phyloP scores from a whole-genome alignment of 2,329 filamentous ascomycete species.

The Dactylonectria macrodidyma region DNA sequence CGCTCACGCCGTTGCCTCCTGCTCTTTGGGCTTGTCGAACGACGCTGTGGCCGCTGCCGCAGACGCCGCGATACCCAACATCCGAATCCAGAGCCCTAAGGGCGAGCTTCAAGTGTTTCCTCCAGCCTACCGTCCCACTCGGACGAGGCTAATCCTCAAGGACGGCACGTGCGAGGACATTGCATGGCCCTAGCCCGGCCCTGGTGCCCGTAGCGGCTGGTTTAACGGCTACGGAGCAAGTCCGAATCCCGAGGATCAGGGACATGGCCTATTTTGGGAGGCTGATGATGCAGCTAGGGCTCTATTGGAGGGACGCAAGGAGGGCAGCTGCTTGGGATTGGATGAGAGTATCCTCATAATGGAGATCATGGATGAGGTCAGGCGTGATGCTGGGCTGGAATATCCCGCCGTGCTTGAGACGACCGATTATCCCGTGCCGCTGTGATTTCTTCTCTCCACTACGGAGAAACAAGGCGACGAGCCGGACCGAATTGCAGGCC shows the following conservation, averaged over 20 bases:
- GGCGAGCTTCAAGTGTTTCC: slow-evolving; percentile 38
- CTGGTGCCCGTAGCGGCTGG: too few relatives aligned
- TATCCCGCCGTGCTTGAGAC: slow-evolving; percentile 59
- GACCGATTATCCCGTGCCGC: not conserved
- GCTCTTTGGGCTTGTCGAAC: slow-evolving; percentile 52
- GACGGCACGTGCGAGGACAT: slow-evolving; percentile 62
- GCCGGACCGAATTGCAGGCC: too few relatives aligned
- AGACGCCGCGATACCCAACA: slow-evolving; percentile 26
- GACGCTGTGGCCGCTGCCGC: too few relatives aligned
- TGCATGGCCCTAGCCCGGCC: slow-evolving; percentile 55
- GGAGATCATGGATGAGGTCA: slow-evolving; percentile 73
- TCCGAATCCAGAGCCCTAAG: slow-evolving; percentile 75
- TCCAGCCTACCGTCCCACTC: slow-evolving; percentile 57
- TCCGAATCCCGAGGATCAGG: slow-evolving; percentile 62
- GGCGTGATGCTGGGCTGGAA: slow-evolving; percentile 64
- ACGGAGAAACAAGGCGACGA: too few relatives aligned
- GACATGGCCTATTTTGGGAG: slow-evolving; percentile 90
- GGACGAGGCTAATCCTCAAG: slow-evolving; percentile 66
- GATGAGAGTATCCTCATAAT: slow-evolving; percentile 71
- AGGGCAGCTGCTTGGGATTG: slow-evolving; percentile 78
- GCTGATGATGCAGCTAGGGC: slow-evolving; percentile 84
- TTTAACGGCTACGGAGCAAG: too few relatives aligned
- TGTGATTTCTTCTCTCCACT: not conserved
- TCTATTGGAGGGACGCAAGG: slow-evolving; percentile 80
- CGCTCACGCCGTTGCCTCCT: slow-evolving; percentile 79